Evolutionary conservation across 2,329 filamentous ascomycete genomes (phyloP), one percentile per base, ranked within the genome.

Genomic region (Fusarium zealandicum): DNA sequence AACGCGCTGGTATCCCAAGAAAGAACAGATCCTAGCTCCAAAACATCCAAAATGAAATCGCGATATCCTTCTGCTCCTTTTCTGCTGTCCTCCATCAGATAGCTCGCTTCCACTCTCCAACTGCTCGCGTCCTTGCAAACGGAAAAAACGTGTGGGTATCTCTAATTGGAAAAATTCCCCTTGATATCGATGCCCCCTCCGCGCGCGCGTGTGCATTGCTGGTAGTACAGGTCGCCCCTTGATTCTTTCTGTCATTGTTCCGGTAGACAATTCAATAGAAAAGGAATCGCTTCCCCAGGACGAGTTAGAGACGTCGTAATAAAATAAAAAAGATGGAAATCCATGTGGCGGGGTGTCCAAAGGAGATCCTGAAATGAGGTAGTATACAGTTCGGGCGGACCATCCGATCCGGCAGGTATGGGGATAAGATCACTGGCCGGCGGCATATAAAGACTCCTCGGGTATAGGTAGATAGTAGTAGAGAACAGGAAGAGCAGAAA

Each of bases 81-180:
- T 35, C 46, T 32, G 16, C 46, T 20, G 16, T 56, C 54, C 54
- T 57, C 51, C 46, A 32, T 60, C 50, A 36, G 32, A 50, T 48
- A 53, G 38, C 49, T 65, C 27, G 50, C 40, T 62, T 59, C 56
- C 47, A 51, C 55, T 62, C 57, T 59, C 60, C 62, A 65, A 67
- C 60, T 61, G 65, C 65, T 65, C 65, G 65, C 63, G 61, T 61
- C 63, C 51, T 59, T 66, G 63, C 63, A 54, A 66, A 66, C 52
- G 65, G 65, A 68, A 67, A 60, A 66, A 67, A 61, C 65, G 59
- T 63, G 59, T 69, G 72, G 72, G 72, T 74, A 74, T 74, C 72
- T 72, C 67, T 64, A 72, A 65, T 72, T 68, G 68, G 67, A 66
- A 71, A 66, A 71, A 67, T 59, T 63, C 63, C 64, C 68, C 70